Conservation (phyloP, 345 rosid genomes). For the Linum lewisii region DNA sequence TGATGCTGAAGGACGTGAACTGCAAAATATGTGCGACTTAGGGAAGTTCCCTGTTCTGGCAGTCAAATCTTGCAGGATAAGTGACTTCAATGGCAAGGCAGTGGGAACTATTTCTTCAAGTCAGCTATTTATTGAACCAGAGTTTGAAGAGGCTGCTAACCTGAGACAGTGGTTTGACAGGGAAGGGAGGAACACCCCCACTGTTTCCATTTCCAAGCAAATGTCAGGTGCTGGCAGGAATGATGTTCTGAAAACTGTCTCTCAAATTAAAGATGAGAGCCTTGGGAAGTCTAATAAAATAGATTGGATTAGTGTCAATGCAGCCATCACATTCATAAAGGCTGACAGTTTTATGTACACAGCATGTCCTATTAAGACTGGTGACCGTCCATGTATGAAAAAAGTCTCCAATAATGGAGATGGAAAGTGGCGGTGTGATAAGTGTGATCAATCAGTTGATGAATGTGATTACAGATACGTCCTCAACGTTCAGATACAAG, state of each 20-base stretch:
- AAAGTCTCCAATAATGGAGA: conserved; percentile 88
- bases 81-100: conserved; percentile 76
- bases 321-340: conserved; percentile 54
- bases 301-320: conserved; percentile 74
- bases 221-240: conserved; percentile 33
- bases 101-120: conserved; percentile 67
- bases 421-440: conserved; percentile 87
- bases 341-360: conserved; percentile 80
- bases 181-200: conserved; percentile 53
- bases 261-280: conserved; percentile 85
- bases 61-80: conserved; percentile 62
- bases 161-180: conserved; percentile 68
- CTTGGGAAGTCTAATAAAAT: conserved; percentile 92
- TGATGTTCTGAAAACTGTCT: conserved; percentile 54
- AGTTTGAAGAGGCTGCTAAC: conserved; percentile 53
- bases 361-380: conserved; percentile 79
- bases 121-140: conserved; percentile 68
- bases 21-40: conserved; percentile 69
- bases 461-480: conserved; percentile 82
- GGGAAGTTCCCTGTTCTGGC: conserved; percentile 72
- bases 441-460: conserved; percentile 56
- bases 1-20: conserved; percentile 56
- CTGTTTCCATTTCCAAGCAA: conserved; percentile 73
- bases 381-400: conserved; percentile 75
- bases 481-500: conserved; percentile 84